Evolutionary conservation across 2,329 filamentous ascomycete species (phyloP), one percentile per base, ranked within the genome.

Genomic region (Trichoderma arundinaceum): DNA sequence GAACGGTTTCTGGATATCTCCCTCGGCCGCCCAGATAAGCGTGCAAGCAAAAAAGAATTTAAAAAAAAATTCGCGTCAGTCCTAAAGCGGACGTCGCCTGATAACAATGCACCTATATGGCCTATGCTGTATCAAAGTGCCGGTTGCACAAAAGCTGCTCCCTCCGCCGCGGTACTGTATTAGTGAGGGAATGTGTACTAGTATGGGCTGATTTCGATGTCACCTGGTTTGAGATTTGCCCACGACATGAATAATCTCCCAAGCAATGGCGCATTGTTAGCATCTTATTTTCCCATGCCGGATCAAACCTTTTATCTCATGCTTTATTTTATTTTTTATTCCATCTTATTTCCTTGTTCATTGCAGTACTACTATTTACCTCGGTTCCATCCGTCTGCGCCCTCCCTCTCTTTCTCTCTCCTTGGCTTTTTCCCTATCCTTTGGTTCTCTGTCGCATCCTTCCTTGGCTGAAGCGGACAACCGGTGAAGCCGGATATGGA

Each of bases 161-260:
- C n/a, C n/a, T n/a, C n/a, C 35, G 17, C 38, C 10, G 38, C 10
- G 7, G 10, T 8, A 17, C 9, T 8, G 43, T 44, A 17, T 44
- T 52, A 38, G 35, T 39, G 52, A 54, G 49, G 44, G 57, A 39
- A 44, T 63, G 48, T 38, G 19, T n/a, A n/a, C n/a, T n/a, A n/a
- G n/a, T n/a, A n/a, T 63, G 59, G 49, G 59, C 59, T 63, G 59
- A 63, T 63, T 53, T 63, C 59, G 13, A 53, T 63, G 59, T 63
- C 59, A 63, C 28, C 53, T 54, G 59, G 49, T 9, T 63, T 53
- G 59, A 63, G 49, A 7, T 13, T 38, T 33, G 49, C 17, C 56
- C n/a, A 35, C n/a, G 39, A 38, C 17, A 33, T 62, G 48, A 44
- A 52, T 1, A 22, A 61, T 43, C 22, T 35, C 19, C 19, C 56